Conservation (phyloP, 108 stramenopile species). For the Cyclostephanos tholiformis region DNA sequence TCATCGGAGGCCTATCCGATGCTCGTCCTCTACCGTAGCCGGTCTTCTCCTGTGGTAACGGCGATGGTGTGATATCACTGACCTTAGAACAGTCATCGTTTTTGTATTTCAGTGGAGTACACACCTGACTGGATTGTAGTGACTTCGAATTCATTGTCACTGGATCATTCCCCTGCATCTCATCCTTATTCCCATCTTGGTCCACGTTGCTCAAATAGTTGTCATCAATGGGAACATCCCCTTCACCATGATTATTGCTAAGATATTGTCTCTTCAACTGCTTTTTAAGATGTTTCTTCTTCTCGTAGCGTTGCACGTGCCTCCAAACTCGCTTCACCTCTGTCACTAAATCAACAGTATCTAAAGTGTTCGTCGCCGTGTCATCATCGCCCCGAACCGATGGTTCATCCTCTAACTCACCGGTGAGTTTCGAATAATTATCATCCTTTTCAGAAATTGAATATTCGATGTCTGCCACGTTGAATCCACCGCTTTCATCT, state of each 20-base stretch:
- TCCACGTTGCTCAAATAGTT: background rate
- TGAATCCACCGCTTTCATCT: constrained; percentile 4
- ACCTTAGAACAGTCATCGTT: background rate
- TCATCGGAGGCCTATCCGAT: background rate
- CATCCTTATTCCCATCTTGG: no score
- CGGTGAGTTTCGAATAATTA: constrained; percentile 25
- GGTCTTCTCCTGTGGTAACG: no score
- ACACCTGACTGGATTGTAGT: background rate
- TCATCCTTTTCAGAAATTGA: background rate
- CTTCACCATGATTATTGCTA: constrained; percentile 1
- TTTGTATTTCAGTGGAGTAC: constrained; percentile 7
- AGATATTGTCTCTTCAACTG: constrained; percentile 11
- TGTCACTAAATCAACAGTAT: constrained; percentile 45
- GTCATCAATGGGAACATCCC: background rate
- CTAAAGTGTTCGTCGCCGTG: constrained; percentile 37
- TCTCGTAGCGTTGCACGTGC: constrained; percentile 45
- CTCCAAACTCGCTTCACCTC: constrained; percentile 51
- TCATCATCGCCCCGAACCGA: constrained; percentile 29
- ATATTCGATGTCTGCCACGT: constrained; percentile 20
- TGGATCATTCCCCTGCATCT: no score
- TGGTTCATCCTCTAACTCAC: constrained; percentile 25
- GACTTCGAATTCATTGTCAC: no score
- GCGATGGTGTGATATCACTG: constrained; percentile 1
- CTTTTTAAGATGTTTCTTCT: constrained; percentile 28
- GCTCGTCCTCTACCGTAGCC: background rate